phyloP scores from a whole-genome alignment of 2,329 filamentous ascomycete genomes.

The Beauveria asiatica region DNA sequence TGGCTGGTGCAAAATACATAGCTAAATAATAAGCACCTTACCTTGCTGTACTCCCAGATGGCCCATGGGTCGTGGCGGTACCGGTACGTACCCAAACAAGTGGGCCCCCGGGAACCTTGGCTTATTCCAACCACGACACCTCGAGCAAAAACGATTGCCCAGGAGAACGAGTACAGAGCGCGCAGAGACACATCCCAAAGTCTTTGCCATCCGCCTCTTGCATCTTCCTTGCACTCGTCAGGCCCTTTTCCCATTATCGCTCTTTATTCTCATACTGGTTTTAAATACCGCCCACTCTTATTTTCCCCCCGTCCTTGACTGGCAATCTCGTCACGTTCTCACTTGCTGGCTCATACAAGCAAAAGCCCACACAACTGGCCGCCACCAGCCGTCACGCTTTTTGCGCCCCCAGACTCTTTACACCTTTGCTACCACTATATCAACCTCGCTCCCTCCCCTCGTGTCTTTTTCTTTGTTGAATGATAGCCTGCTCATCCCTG shows the following conservation, averaged over 20 bases:
- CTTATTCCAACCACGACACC: conserved; percentile 34
- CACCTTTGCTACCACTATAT: not conserved
- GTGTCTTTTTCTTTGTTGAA: not conserved
- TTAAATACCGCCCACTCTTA: conserved; percentile 10
- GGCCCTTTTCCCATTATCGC: conserved; percentile 2
- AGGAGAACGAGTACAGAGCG: conserved; percentile 21
- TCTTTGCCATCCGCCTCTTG: conserved; percentile 16
- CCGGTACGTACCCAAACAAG: conserved; percentile 10
- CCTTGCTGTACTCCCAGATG: not conserved
- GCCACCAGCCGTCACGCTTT: not conserved
- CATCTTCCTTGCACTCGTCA: conserved; percentile 15
- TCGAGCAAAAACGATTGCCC: conserved; percentile 28
- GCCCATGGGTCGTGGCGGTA: not conserved
- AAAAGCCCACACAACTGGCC: conserved; percentile 7
- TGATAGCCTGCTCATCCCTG: not conserved
- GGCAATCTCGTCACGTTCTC: conserved; percentile 8
- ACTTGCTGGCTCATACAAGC: conserved; percentile 12
- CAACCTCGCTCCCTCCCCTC: not conserved
- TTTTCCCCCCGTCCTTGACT: not conserved
- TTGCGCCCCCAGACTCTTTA: not conserved
- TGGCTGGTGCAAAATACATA: not conserved
- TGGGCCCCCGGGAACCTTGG: conserved; percentile 16
- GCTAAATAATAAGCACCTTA: not conserved
- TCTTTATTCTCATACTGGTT: conserved; percentile 12
- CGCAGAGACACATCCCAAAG: conserved; percentile 12